phyloP scores from a whole-genome alignment of 2,329 filamentous ascomycete genomes.

The Neofusicoccum sp. region DNA sequence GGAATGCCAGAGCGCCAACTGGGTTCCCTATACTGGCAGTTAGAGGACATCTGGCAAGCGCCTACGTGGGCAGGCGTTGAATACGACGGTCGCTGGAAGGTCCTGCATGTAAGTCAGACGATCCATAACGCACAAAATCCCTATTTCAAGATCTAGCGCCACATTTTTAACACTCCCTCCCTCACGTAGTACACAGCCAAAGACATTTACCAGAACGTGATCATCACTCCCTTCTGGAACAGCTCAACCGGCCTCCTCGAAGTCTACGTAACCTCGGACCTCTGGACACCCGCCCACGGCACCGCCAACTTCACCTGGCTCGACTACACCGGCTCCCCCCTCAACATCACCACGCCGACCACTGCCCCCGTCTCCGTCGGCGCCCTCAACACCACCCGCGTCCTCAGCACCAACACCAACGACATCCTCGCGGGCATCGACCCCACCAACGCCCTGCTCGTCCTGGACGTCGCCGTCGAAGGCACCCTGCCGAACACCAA shows the following conservation, averaged over 20 bases:
- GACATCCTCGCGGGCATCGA: constrained; percentile 34
- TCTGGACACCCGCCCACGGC: constrained; percentile 52
- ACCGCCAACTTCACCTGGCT: constrained; percentile 53
- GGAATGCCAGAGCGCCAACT: constrained; percentile 58
- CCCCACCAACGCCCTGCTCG: constrained; percentile 40
- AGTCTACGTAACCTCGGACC: constrained; percentile 57
- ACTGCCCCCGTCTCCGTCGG: constrained; percentile 46
- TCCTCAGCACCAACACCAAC: constrained; percentile 42
- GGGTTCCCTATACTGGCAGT: constrained; percentile 63
- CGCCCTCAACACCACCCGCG: constrained; percentile 52
- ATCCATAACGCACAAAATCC: neutral
- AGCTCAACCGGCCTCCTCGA: constrained; percentile 49
- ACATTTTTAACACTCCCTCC: neutral
- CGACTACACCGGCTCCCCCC: constrained; percentile 46
- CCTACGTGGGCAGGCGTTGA: constrained; percentile 64
- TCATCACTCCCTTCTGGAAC: constrained; percentile 59
- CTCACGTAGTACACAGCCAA: constrained; percentile 48
- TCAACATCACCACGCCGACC: constrained; percentile 39
- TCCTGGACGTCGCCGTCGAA: constrained; percentile 44
- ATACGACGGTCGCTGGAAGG: constrained; percentile 63
- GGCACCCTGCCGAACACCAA: constrained; percentile 50
- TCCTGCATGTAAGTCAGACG: constrained; percentile 44
- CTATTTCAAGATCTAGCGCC: no score
- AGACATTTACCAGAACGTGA: constrained; percentile 58
- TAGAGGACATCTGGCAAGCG: constrained; percentile 65